Conservation (phyloP, 2,329 filamentous ascomycete species). For the Blastomyces emzantsi region DNA sequence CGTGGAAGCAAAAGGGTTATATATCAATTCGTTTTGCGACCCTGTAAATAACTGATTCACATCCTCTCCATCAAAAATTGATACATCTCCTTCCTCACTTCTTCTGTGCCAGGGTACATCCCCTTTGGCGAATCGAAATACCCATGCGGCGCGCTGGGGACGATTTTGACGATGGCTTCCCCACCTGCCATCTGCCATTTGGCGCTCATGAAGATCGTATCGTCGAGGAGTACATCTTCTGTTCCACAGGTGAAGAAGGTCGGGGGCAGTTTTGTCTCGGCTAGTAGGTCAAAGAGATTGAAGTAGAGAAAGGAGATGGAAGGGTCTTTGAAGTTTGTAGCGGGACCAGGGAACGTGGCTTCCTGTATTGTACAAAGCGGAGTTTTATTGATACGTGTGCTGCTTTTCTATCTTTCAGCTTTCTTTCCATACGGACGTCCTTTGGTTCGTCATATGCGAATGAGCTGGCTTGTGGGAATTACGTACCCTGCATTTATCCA, state of each 20-base stretch:
- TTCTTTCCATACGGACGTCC: too few relatives aligned
- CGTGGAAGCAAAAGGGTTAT: neutral
- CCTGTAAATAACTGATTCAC: neutral
- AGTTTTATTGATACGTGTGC: neutral
- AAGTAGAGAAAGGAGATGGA: slow-evolving; percentile 44
- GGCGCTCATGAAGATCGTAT: slow-evolving; percentile 44
- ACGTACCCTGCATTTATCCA: too few relatives aligned
- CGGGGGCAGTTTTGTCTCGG: slow-evolving; percentile 32
- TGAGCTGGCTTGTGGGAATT: too few relatives aligned
- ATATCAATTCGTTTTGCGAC: neutral
- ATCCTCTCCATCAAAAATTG: slow-evolving; percentile 8
- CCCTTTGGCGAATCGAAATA: slow-evolving; percentile 35
- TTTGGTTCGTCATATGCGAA: too few relatives aligned
- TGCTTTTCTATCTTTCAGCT: neutral
- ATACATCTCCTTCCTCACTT: neutral
- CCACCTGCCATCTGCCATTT: slow-evolving; percentile 47
- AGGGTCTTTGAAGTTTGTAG: slow-evolving; percentile 34
- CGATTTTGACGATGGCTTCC: slow-evolving; percentile 45
- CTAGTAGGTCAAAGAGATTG: slow-evolving; percentile 30
- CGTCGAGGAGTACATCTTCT: slow-evolving; percentile 46
- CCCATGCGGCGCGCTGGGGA: slow-evolving; percentile 47
- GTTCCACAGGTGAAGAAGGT: slow-evolving; percentile 49
- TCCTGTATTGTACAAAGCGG: slow-evolving; percentile 16
- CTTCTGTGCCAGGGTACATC: neutral
- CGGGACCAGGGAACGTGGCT: slow-evolving; percentile 39